A percentile compares a stretch with the other conserved stretches of the same genome.
phyloP scores from a whole-genome alignment of 495 filamentous ascomycete species.

The Penicillium tannophilum region DNA sequence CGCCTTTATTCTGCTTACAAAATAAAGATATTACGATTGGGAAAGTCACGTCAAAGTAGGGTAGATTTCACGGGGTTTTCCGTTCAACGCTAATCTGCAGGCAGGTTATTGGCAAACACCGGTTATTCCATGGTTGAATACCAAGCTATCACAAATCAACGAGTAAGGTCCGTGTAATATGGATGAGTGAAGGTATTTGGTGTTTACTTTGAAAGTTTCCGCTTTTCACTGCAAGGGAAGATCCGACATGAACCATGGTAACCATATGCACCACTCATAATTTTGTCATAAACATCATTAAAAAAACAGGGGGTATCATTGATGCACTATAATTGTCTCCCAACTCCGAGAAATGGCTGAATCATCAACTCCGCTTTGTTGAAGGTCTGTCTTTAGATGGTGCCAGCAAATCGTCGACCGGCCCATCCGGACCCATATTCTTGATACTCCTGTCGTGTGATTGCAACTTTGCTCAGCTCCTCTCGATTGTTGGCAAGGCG shows the following conservation, averaged over 20 bases:
- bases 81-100: background rate
- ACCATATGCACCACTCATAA: background rate
- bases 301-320: conserved; percentile 33
- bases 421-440: conserved; percentile 83
- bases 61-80: background rate
- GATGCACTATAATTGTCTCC: conserved; percentile 16
- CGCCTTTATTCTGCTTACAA: background rate
- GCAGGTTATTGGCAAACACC: background rate
- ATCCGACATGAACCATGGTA: conserved; percentile 6
- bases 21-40: background rate
- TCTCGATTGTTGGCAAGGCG: conserved; percentile 69
- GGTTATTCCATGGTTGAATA: background rate
- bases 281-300: conserved; percentile 7
- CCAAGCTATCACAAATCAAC: background rate
- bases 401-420: conserved; percentile 67
- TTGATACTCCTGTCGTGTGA: conserved; percentile 87
- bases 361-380: background rate
- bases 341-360: conserved; percentile 15
- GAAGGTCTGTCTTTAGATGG: conserved; percentile 17
- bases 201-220: background rate
- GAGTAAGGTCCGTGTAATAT: conserved; percentile 5
- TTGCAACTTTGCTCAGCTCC: conserved; percentile 59
- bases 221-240: background rate
- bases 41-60: background rate
- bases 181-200: background rate